These are phyloP conservation scores for Xylariaceae sp. DNA, from an alignment of 2,329 filamentous ascomycete species.

Conservation along the genomic window DNA sequence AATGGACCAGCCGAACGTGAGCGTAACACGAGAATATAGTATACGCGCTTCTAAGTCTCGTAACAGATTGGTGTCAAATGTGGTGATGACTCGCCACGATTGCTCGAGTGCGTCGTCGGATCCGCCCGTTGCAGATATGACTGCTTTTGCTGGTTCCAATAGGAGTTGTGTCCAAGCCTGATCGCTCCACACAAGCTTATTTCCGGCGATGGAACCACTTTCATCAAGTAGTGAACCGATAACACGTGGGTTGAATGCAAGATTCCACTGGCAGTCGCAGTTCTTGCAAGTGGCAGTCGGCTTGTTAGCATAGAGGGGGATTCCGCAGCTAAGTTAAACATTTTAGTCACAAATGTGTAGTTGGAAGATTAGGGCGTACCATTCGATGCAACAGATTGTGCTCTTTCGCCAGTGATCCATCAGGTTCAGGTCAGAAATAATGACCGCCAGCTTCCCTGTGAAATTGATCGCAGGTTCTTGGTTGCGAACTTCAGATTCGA, in stretches of 20 bases:
- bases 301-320: conserved; percentile 49
- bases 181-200: conserved; percentile 50
- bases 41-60: conserved; percentile 47
- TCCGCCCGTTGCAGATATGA: conserved; percentile 8
- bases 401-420: conserved; percentile 29
- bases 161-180: conserved; percentile 45
- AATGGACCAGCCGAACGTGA: conserved; percentile 51
- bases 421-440: conserved; percentile 33
- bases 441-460: conserved; percentile 37
- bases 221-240: conserved; percentile 46
- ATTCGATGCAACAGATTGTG: conserved; percentile 39
- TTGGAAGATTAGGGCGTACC: conserved; percentile 30
- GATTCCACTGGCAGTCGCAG: conserved; percentile 30
- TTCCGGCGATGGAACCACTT: conserved; percentile 46
- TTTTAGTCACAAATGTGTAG: conserved; percentile 1
- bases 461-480: conserved; percentile 31
- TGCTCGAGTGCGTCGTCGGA: conserved; percentile 40
- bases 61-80: conserved; percentile 37
- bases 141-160: conserved; percentile 19
- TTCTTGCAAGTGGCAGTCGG: conserved; percentile 35
- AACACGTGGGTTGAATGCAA: conserved; percentile 38
- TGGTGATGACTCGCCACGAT: conserved; percentile 36
- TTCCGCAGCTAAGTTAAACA: conserved; percentile 41
- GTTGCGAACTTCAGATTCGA: conserved; percentile 38
- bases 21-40: conserved; percentile 45